Base-by-base conservation (phyloP, 139 green algal genomes). In the Nannochloris sp. region DNA sequence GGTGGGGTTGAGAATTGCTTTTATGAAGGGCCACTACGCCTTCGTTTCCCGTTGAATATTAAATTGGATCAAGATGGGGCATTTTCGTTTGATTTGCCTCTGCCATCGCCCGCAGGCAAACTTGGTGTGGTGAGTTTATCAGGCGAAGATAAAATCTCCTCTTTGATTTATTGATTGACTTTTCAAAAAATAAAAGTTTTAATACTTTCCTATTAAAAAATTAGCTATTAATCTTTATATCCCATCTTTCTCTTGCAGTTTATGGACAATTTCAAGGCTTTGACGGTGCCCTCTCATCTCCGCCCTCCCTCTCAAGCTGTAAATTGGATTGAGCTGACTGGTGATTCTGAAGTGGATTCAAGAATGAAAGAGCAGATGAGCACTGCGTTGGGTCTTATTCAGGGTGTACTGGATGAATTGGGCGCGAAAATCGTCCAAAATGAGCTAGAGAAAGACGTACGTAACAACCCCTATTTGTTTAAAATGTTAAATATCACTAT, bases 21-120 rank as follows among this genome's bases (percentile, higher is more conserved):
- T 9, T 93, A 91, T 65, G 85, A 92, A 55, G 85, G 87, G 0
- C 87, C 85, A 14, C 64, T 85, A 39, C 47, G 63, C 4, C 23
- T 85, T 37, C 65, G 62, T 12, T 33, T 85, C 37, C 79, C 76
- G 6, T 46, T 85, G 27, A 47, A 37, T 31, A 59, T 88, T 32
- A 59, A 78, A 55, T 60, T 85, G n/a, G 76, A 81, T 38, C 12
- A 53, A 4, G 76, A 84, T 57, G 76, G 76, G 31, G 75, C 64
- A 55, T 80, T 81, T 27, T 79, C 68, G 3, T 84, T 85, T 48
- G 65, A 82, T 55, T 42, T 77, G 24, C 79, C 79, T 25, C 70
- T 85, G 61, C 79, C 79, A 19, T 70, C 68, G 53, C 78, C 78
- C 0, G 35, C 67, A n/a, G 67, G 76, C 24, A 67, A 44, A 23